These are phyloP conservation scores for Pseudonitzschia pungens DNA, from an alignment of 108 stramenopile genomes.

Conservation along the genomic window DNA sequence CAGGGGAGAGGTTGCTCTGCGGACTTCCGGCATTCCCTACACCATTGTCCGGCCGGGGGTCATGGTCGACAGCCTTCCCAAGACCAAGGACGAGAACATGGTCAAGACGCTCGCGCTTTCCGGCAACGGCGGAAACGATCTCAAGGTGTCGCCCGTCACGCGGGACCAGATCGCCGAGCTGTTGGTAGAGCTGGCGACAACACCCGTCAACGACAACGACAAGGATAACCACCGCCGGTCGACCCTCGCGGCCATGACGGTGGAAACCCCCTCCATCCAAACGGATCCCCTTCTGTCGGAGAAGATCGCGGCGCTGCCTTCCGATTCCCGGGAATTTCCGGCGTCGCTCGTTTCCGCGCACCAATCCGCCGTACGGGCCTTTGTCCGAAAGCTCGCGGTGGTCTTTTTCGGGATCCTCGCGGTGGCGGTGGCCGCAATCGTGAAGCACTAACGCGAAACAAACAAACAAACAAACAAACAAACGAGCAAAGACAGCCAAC, in stretches of 20 bases:
- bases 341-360: constrained; percentile 12
- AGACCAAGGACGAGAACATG: constrained; percentile 28
- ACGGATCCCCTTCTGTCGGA: background rate
- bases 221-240: background rate
- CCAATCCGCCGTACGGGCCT: background rate
- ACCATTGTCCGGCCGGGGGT: constrained; percentile 74
- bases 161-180: constrained; percentile 61
- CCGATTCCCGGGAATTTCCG: constrained; percentile 16
- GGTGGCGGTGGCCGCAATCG: background rate
- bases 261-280: background rate
- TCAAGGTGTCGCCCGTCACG: constrained; percentile 52
- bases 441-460: too few species aligned
- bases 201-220: background rate
- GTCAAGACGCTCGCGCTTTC: too few species aligned
- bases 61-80: constrained; percentile 27
- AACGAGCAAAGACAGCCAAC: too few species aligned
- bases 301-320: constrained; percentile 36
- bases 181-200: constrained; percentile 29
- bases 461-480: too few species aligned
- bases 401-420: background rate
- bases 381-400: background rate
- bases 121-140: constrained; percentile 62
- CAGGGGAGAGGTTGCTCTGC: constrained; percentile 70
- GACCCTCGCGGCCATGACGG: constrained; percentile 29
- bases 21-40: constrained; percentile 32